These are phyloP conservation scores for Calocybe indica DNA, from an alignment of 768 basidiomycete genomes.

Conservation along the genomic window DNA sequence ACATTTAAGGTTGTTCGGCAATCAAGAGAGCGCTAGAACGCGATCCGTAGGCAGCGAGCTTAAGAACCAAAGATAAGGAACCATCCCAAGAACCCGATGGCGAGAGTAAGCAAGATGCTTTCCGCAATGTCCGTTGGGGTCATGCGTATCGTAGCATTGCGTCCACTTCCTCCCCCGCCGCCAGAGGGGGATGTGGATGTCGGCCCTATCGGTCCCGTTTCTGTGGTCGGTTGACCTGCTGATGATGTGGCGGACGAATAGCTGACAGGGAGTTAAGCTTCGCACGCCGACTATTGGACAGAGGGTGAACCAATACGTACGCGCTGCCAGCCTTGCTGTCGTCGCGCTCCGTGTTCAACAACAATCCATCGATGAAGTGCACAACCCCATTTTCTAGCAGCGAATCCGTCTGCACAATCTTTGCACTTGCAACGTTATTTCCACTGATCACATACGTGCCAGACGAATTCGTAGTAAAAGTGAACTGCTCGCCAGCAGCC, in stretches of 20 bases:
- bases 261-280: constrained; percentile 11
- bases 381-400: constrained; percentile 64
- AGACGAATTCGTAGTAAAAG: constrained; percentile 46
- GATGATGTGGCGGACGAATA: constrained; percentile 43
- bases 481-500: constrained; percentile 50
- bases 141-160: not conserved
- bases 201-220: constrained; percentile 34
- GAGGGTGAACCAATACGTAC: constrained; percentile 27
- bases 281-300: not conserved
- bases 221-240: constrained; percentile 28
- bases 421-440: constrained; percentile 29
- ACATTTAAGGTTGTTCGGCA: no score
- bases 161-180: not conserved
- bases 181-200: constrained; percentile 4
- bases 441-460: constrained; percentile 49
- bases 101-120: not conserved
- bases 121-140: not conserved
- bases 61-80: constrained; percentile 1
- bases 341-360: constrained; percentile 39
- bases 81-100: not conserved
- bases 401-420: constrained; percentile 53
- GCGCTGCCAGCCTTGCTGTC: constrained; percentile 42
- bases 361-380: constrained; percentile 52
- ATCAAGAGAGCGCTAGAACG: no score
- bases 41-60: not conserved